Conservation (phyloP, 2,329 filamentous ascomycete species). For the Ophiostoma piceae region DNA sequence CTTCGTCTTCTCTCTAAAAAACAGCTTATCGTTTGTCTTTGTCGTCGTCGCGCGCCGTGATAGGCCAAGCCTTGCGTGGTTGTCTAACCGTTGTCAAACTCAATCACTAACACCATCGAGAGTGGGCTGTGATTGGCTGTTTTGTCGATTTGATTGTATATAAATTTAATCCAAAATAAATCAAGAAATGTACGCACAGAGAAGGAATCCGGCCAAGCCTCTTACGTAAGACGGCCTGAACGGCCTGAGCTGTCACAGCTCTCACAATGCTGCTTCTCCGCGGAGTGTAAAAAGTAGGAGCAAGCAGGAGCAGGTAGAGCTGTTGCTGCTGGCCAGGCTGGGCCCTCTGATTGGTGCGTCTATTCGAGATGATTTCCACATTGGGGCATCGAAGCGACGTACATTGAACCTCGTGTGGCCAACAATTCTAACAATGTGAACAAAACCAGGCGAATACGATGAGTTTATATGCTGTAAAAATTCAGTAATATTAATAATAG, state of each 20-base stretch:
- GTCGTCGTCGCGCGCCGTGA: slow-evolving; percentile 22
- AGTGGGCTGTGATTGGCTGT: not conserved
- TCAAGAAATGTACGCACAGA: too few species aligned
- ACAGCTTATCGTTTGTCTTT: slow-evolving; percentile 12
- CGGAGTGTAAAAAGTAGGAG: not conserved
- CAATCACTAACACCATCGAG: slow-evolving; percentile 24
- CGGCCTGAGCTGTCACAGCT: not conserved
- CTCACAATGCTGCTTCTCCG: not conserved
- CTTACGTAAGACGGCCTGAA: not conserved
- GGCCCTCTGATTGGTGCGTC: not conserved
- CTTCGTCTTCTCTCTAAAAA: too few species aligned
- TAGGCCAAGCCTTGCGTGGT: slow-evolving; percentile 26
- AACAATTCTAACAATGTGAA: not conserved
- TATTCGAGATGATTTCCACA: not conserved
- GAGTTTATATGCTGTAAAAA: too few species aligned
- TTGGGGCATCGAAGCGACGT: not conserved
- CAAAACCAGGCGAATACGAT: too few species aligned
- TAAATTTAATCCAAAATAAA: not conserved
- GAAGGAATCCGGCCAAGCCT: not conserved
- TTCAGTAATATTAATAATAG: too few species aligned
- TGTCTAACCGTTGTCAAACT: slow-evolving; percentile 27
- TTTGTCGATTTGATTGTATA: not conserved
- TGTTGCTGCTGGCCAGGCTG: not conserved
- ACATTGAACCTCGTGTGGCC: not conserved
- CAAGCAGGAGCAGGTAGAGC: too few species aligned